phyloP scores from a whole-genome alignment of 805 yeast genomes.

The Brettanomyces custersianus region DNA sequence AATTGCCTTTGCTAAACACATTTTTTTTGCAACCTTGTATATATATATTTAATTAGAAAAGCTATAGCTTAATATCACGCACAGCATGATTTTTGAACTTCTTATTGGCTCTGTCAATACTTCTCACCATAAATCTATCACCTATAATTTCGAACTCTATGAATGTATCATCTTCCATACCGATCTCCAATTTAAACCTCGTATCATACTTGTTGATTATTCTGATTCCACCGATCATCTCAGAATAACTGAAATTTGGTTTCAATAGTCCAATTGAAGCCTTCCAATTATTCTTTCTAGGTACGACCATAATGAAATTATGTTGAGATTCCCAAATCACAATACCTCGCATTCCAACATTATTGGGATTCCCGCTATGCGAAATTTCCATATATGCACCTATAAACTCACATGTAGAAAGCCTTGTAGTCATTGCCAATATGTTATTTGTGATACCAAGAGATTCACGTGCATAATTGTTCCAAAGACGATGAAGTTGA shows the following conservation, averaged over 20 bases:
- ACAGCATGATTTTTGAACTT: constrained; percentile 79
- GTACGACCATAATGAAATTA: constrained; percentile 54
- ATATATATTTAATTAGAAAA: neutral
- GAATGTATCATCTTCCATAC: constrained; percentile 19
- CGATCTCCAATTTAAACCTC: constrained; percentile 42
- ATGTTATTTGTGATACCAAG: constrained; percentile 26
- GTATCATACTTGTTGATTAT: constrained; percentile 62
- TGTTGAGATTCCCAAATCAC: constrained; percentile 80
- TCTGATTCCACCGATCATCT: constrained; percentile 51
- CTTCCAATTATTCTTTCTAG: constrained; percentile 31
- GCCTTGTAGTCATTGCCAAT: constrained; percentile 36
- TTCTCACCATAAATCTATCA: constrained; percentile 63
- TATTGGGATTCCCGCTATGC: constrained; percentile 44
- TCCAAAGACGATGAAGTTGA: constrained; percentile 63
- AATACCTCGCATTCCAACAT: constrained; percentile 62
- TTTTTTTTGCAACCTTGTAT: neutral
- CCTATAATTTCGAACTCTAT: constrained; percentile 62
- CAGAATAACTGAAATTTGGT: constrained; percentile 16
- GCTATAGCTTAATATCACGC: constrained; percentile 15
- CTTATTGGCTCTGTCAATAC: constrained; percentile 73
- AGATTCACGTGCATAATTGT: constrained; percentile 52
- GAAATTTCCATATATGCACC: constrained; percentile 62
- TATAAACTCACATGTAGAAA: constrained; percentile 72
- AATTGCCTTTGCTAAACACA: constrained; percentile 34
- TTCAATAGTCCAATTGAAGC: constrained; percentile 14